These are phyloP conservation scores for Arthrobotrys conoides DNA, from an alignment of 2,329 filamentous ascomycete genomes.

Conservation along the genomic window DNA sequence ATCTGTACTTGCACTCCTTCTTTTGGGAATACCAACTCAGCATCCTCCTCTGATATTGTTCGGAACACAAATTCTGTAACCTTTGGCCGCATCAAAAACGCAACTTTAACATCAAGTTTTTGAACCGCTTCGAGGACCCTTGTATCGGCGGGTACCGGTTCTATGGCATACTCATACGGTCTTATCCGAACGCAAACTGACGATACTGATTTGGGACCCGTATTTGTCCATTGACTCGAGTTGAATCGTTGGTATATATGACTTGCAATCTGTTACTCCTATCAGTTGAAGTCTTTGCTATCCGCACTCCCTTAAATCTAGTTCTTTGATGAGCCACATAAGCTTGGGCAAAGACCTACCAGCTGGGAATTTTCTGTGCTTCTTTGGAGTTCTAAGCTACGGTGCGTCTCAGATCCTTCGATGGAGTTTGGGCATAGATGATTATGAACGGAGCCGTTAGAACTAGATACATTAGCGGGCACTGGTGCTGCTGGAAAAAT, in stretches of 20 bases:
- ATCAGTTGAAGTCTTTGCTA: background rate
- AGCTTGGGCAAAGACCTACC: background rate
- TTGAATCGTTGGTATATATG: slow-evolving; percentile 24
- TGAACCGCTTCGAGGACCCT: slow-evolving; percentile 21
- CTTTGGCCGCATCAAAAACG: slow-evolving; percentile 36
- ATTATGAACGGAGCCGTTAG: background rate
- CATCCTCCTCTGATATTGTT: slow-evolving; percentile 16
- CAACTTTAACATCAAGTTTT: slow-evolving; percentile 32
- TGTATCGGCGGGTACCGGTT: slow-evolving; percentile 23
- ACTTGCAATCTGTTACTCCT: slow-evolving; percentile 17
- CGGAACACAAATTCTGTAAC: slow-evolving; percentile 29
- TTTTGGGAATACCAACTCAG: slow-evolving; percentile 24
- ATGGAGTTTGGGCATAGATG: background rate
- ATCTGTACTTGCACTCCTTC: slow-evolving; percentile 33
- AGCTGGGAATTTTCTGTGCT: slow-evolving; percentile 7
- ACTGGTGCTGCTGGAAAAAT: background rate
- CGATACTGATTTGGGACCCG: background rate
- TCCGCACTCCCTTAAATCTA: too few species aligned
- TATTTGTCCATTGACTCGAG: slow-evolving; percentile 25
- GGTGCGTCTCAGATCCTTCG: background rate
- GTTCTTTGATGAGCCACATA: too few species aligned
- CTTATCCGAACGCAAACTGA: slow-evolving; percentile 24
- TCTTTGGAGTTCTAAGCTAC: background rate
- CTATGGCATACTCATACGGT: slow-evolving; percentile 9
- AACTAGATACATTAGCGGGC: background rate